Evolutionary conservation across 345 rosid genomes (phyloP), one percentile per base, ranked within the genome.

Genomic region (Heritiera fomes): DNA sequence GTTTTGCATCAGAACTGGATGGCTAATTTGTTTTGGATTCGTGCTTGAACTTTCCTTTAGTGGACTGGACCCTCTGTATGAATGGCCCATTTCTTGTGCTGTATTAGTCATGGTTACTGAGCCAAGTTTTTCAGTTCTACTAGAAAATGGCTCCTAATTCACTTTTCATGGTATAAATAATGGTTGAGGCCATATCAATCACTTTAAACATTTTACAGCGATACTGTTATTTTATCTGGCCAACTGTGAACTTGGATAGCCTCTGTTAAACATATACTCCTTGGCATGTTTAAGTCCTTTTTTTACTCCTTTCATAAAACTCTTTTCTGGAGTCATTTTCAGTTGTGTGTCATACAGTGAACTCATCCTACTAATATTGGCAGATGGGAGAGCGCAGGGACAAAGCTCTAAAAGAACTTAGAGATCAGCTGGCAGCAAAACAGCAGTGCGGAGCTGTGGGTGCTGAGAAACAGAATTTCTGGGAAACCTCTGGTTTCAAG

Each of bases 381-480:
- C 90, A 95, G 98, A 83, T 89, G 89, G 98, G 94, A 67, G 97
- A 91, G 81, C 78, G 93, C n/a, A 87, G 95, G 70, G 99, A 89
- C 84, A 89, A 84, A 84, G 91, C 94, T 2, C 62, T 93, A 15
- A 87, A 91, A 85, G 95, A 90, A 79, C 92, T 93, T 50, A 83
- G 85, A 65, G 93, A 87, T 28, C 92, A 93, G 79, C 64, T 93
- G 72, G 90, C 90, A 38, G 83, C 84, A 1, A 90, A 88, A 69
- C 86, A 89, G 45, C 86, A 83, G 43, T 62, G 75, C 5, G 79
- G 68, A 76, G 79, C 87, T 32, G 71, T 18, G 10, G 66, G 79
- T 66, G 78, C 67, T 3, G 87, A 81, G 46, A 92, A 90, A 61
- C 87, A 76, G 61, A 93, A 92, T 79, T 93, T 93, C 77, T 93